Base-by-base conservation (phyloP, 108 stramenopile species). In the Conticribra weissflogii region DNA sequence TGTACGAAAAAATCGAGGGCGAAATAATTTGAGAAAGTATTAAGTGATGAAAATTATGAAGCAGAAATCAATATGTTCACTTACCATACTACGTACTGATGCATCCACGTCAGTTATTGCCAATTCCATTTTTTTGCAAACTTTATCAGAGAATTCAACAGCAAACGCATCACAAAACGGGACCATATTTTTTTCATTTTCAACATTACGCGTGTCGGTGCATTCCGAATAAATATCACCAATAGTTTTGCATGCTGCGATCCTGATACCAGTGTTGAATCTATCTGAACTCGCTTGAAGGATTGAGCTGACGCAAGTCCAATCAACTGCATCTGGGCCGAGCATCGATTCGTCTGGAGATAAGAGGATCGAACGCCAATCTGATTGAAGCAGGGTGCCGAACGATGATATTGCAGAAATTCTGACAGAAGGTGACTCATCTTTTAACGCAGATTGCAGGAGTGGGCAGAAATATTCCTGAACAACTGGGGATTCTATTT, bases 171-270 rank as follows among this genome's bases (percentile, higher is more conserved):
- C 54, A 21, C 49, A 32, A 14, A 51, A 52, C 52, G 56, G 24
- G 9, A 12, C 50, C 0, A 27, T 12, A 50, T 12, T 34, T 49
- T 70, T 21, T 15, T 12, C 65, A 16, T 33, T 49, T 48, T 61
- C 29, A 15, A 19, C 36, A 41, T 29, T 24, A 21, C 33, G 54
- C 30, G 28, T 47, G 45, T 53, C 64, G 48, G 78, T 66, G 36
- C 76, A 85, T 22, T 61, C 48, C 32, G 69, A 70, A 45, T 79
- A 80, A 36, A 88, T 83, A 55, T 92, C 84, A 30, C 87, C 91
- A 31, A 88, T 45, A 9, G 87, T 86, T 65, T 86, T 92, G 45
- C 85, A 88, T 28, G 85, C 82, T 23, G 59, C 66, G n/a, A 55
- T 68, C 30, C 88, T 81, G 5, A 86, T 72, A 31, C 68, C 83